Base-by-base conservation (phyloP, 192 early-diverging fungal genomes). In the Phlyctochytrium bullatum region DNA sequence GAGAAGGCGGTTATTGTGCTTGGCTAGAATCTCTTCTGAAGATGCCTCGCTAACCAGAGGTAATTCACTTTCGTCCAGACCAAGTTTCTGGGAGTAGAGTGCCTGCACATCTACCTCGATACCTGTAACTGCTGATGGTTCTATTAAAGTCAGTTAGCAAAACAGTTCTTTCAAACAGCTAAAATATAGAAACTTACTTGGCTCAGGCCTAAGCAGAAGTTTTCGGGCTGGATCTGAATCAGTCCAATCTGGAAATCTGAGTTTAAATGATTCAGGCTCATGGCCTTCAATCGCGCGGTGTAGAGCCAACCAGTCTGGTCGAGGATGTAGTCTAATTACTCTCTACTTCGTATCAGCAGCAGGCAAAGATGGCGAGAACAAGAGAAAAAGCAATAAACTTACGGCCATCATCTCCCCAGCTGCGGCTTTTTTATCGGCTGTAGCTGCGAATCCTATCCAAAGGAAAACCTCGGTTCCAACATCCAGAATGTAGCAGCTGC, bases 201-300 rank as follows among this genome's bases (percentile, higher is more conserved):
- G 54, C 27, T 60, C 28, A 6, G 34, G 61, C 50, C 24, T 14
- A 2, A 35, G 36, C 16, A 28, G 57, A 24, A 67, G 36, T 34
- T 31, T 65, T 23, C 27, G 3, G 32, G 23, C 34, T 24, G 25
- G 57, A 47, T 70, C 36, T 2, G 31, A 54, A 25, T 76, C 70
- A 17, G 62, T 68, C 80, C 80, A 84, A 59, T 84, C 83, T 4
- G 67, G 25, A 59, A 84, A 84, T 36, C 76, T 64, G 3, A 80
- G 63, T 53, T 80, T 84, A 59, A 84, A 84, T n/a, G 77, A 61
- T 61, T 82, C 80, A 2, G 76, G 59, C 59, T 84, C 83, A 30
- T 72, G 40, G 23, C 32, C 66, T 32, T 84, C 72, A 0, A 66
- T 68, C 16, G 64, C 62, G 20, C 66, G 69, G 56, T 78, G 40